Evolutionary conservation across 768 basidiomycete genomes (phyloP), one percentile per base, ranked within the genome.

Genomic region (Leccinum obscurum): DNA sequence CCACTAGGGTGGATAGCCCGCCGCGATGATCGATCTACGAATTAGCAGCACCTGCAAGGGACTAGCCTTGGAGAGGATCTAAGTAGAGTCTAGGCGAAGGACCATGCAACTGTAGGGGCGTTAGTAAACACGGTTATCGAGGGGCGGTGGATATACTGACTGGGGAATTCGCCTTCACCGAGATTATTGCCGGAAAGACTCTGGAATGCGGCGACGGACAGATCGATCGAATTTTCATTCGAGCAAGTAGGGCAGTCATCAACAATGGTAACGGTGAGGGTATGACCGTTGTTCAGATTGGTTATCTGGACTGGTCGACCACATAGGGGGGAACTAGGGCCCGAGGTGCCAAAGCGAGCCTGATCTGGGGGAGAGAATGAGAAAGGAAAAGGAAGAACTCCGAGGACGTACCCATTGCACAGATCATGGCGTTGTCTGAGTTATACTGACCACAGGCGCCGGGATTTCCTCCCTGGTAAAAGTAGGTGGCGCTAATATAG

Each of bases 201-300:
- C 26, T 74, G 32, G 83, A 95, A 95, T 50, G 90, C 89, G 56
- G 68, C 85, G 54, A 65, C 57, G n/a, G 90, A 91, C 48, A 92
- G 78, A 67, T 92, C 90, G 69, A 97, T 85, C 15, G 87, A 90
- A 72, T 88, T 81, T 30, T 37, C 35, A 66, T 83, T 85, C 0
- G 68, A 54, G 77, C 93, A 96, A 20, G 87, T 88, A 26, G 93
- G 92, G 80, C 93, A 97, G 39, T 81, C 86, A 65, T 94, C 93
- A 13, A 83, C 90, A 63, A 97, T 79, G 26, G 78, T 81, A 50
- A 86, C 92, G 4, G 73, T 78, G 59, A 90, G 81, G n/a, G 73
- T 70, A 73, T 78, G 24, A 53, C 81, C 78, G 13, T 55, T 75
- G 75, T 84, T 85, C 26, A 76, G 65, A 77, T 91, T 90, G 59